These are phyloP conservation scores for Argentina anserina DNA, from an alignment of 306 rosid species.

Conservation along the genomic window DNA sequence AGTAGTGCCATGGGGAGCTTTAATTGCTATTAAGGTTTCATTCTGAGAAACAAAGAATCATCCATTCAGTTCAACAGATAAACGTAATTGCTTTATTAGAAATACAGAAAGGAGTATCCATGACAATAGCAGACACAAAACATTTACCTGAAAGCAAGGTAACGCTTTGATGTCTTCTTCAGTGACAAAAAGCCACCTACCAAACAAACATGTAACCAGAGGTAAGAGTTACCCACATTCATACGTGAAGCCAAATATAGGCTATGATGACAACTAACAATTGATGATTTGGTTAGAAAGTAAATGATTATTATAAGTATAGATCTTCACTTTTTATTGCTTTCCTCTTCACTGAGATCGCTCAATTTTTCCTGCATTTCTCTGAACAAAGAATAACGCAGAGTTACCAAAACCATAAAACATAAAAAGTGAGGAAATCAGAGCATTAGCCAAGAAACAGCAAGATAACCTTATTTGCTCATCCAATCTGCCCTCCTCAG, in stretches of 20 bases:
- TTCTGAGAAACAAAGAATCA: conserved; percentile 49
- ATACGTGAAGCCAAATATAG: neutral
- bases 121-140: conserved; percentile 6
- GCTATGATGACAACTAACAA: neutral
- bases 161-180: conserved; percentile 93
- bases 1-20: conserved; percentile 98
- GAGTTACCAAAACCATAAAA: conserved; percentile 6
- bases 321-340: conserved; percentile 66
- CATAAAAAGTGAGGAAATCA: neutral
- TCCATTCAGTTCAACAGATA: conserved; percentile 13
- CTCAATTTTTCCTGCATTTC: conserved; percentile 90
- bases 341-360: conserved; percentile 82
- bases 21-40: conserved; percentile 94
- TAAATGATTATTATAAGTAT: conserved; percentile 12
- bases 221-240: conserved; percentile 1
- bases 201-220: conserved; percentile 13
- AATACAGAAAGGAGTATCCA: conserved; percentile 11
- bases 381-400: conserved; percentile 47
- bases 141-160: conserved; percentile 80
- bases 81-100: neutral
- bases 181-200: conserved; percentile 89
- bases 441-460: conserved; percentile 22
- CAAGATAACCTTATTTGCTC: conserved; percentile 72
- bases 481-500: conserved; percentile 67
- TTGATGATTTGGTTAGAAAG: conserved; percentile 5